These are phyloP conservation scores for Royoungia palumana DNA, from an alignment of 768 basidiomycete species.

Conservation along the genomic window DNA sequence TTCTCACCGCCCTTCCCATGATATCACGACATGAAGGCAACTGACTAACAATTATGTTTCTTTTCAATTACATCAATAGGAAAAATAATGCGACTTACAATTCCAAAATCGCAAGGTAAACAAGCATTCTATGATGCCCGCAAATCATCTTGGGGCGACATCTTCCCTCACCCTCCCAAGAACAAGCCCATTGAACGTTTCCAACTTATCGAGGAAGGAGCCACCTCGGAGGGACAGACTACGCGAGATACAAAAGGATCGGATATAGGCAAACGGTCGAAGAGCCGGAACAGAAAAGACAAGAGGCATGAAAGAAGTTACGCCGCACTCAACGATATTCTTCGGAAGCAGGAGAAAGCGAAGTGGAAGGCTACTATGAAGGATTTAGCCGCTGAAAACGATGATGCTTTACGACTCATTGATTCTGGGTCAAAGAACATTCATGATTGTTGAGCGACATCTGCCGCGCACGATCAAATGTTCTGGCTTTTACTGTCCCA, in stretches of 20 bases:
- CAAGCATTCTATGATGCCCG: slow-evolving; percentile 93
- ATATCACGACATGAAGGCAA: slow-evolving; percentile 2
- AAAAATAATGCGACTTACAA: slow-evolving; percentile 86
- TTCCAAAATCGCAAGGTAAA: slow-evolving; percentile 94
- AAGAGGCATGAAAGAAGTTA: slow-evolving; percentile 23
- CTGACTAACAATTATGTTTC: neutral
- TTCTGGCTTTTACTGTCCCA: neutral
- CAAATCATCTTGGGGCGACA: slow-evolving; percentile 91
- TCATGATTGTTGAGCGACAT: slow-evolving; percentile 6
- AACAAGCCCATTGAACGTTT: slow-evolving; percentile 66
- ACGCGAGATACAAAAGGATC: slow-evolving; percentile 37
- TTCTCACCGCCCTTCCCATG: slow-evolving; percentile 10
- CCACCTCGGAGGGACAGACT: slow-evolving; percentile 26
- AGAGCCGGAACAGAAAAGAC: slow-evolving; percentile 24
- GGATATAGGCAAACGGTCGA: slow-evolving; percentile 55
- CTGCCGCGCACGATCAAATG: neutral
- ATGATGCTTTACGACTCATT: slow-evolving; percentile 3
- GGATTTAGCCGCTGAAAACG: slow-evolving; percentile 1
- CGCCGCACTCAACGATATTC: slow-evolving; percentile 30
- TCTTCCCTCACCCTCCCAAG: slow-evolving; percentile 89
- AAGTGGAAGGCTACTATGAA: slow-evolving; percentile 27
- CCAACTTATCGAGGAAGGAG: slow-evolving; percentile 33
- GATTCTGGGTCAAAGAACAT: slow-evolving; percentile 8
- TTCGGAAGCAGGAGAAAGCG: slow-evolving; percentile 40
- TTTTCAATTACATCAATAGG: slow-evolving; percentile 44